These are phyloP conservation scores for Boletellus ananas DNA, from an alignment of 768 basidiomycete species.

Conservation along the genomic window DNA sequence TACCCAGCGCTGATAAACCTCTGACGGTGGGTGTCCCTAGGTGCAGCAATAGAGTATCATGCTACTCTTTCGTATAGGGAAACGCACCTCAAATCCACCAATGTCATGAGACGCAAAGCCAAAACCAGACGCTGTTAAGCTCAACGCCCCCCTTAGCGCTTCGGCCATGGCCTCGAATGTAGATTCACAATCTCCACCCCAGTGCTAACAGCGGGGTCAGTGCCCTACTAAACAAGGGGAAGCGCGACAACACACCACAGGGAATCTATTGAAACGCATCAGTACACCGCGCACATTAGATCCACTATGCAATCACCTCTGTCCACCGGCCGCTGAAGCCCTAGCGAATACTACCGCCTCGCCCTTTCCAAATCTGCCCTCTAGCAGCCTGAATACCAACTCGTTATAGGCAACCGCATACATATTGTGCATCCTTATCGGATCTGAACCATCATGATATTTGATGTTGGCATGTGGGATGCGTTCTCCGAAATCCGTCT, in stretches of 20 bases:
- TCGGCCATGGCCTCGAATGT: conserved; percentile 80
- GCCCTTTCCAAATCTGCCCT: conserved; percentile 54
- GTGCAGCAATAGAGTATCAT: background rate
- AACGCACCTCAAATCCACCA: conserved; percentile 64
- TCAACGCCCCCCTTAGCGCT: conserved; percentile 62
- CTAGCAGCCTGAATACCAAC: conserved; percentile 59
- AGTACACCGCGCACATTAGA: background rate
- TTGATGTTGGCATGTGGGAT: conserved; percentile 63
- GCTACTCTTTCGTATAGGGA: background rate
- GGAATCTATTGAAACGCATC: conserved; percentile 11
- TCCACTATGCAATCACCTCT: conserved; percentile 39
- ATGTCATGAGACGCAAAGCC: conserved; percentile 74
- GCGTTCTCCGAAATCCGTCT: conserved; percentile 78
- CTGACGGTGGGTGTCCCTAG: conserved; percentile 61
- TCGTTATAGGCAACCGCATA: conserved; percentile 70
- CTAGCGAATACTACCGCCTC: conserved; percentile 71
- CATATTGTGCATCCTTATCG: conserved; percentile 68
- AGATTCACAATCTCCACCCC: conserved; percentile 76
- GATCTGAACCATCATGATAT: conserved; percentile 66
- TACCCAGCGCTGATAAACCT: conserved; percentile 74
- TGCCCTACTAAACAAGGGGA: background rate
- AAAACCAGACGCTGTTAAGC: conserved; percentile 64
- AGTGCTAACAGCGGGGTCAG: conserved; percentile 42
- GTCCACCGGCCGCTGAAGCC: conserved; percentile 64
- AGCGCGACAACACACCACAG: conserved; percentile 8